Conservation (phyloP, 345 rosid genomes). For the Limnanthes douglasii region DNA sequence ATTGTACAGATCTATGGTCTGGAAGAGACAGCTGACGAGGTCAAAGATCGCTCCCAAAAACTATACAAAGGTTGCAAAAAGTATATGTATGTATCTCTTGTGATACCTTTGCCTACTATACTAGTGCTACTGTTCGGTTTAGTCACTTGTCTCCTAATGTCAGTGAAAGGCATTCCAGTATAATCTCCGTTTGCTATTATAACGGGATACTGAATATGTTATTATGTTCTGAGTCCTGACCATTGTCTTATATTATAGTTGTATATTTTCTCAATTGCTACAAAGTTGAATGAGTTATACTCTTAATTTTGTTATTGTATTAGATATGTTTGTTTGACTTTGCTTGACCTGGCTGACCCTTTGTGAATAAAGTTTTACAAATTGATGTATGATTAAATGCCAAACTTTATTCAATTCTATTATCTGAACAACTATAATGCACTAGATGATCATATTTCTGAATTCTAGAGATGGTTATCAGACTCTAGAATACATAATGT, state of each 20-base stretch:
- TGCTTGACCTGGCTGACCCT: too few species aligned
- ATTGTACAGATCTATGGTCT: slow-evolving; percentile 31
- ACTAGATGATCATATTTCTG: too few species aligned
- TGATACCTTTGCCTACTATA: not conserved
- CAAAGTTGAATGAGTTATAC: too few species aligned
- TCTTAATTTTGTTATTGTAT: not conserved
- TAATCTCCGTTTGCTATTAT: not conserved
- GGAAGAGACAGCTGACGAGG: slow-evolving; percentile 47
- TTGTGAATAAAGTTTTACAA: too few species aligned
- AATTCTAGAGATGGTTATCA: too few species aligned
- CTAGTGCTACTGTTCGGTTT: not conserved
- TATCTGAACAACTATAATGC: too few species aligned
- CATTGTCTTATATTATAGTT: too few species aligned
- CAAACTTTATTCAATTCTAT: too few species aligned
- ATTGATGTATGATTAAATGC: too few species aligned
- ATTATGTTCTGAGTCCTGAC: not conserved
- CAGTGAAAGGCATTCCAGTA: not conserved
- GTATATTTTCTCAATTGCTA: too few species aligned
- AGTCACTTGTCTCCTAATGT: not conserved
- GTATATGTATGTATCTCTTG: slow-evolving; percentile 33
- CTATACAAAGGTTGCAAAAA: slow-evolving; percentile 48
- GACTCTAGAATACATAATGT: too few species aligned
- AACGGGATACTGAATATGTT: not conserved
- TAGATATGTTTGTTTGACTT: too few species aligned
- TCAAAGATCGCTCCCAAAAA: slow-evolving; percentile 64